Conservation (phyloP, 768 basidiomycete genomes). For the Lentinula sp. region DNA sequence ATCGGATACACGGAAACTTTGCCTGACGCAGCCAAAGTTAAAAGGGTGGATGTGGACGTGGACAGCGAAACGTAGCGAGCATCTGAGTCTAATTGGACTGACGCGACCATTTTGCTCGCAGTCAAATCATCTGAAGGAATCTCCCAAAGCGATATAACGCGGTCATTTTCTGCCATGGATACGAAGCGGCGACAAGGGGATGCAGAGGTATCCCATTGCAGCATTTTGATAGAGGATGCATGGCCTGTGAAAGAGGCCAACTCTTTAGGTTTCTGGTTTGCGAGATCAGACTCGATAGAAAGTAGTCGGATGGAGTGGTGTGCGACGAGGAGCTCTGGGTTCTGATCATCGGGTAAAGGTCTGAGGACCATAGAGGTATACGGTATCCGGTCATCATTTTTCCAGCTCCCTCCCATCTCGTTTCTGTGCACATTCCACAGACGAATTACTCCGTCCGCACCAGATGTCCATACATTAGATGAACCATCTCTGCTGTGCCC, state of each 20-base stretch:
- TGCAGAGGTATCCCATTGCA: constrained; percentile 46
- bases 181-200: constrained; percentile 41
- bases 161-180: constrained; percentile 57
- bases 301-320: constrained; percentile 56
- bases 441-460: constrained; percentile 50
- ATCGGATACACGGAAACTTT: constrained; percentile 53
- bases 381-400: constrained; percentile 52
- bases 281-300: constrained; percentile 25
- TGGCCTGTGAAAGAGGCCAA: constrained; percentile 59
- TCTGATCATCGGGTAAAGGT: constrained; percentile 30
- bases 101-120: constrained; percentile 52
- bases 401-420: constrained; percentile 43
- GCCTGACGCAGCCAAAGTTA: constrained; percentile 55
- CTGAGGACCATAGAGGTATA: constrained; percentile 47
- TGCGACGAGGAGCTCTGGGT: constrained; percentile 47
- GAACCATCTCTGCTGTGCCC: constrained; percentile 20
- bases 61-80: constrained; percentile 40
- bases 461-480: constrained; percentile 47
- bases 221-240: constrained; percentile 45
- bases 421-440: constrained; percentile 53
- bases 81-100: constrained; percentile 59
- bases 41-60: constrained; percentile 27
- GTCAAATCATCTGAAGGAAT: constrained; percentile 31
- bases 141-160: constrained; percentile 59
- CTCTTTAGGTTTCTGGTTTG: constrained; percentile 35